A percentile compares a stretch with the other conserved stretches of the same genome.
Conservation (phyloP, 2,329 filamentous ascomycete genomes). For the Aspergillus transmontanensis region DNA sequence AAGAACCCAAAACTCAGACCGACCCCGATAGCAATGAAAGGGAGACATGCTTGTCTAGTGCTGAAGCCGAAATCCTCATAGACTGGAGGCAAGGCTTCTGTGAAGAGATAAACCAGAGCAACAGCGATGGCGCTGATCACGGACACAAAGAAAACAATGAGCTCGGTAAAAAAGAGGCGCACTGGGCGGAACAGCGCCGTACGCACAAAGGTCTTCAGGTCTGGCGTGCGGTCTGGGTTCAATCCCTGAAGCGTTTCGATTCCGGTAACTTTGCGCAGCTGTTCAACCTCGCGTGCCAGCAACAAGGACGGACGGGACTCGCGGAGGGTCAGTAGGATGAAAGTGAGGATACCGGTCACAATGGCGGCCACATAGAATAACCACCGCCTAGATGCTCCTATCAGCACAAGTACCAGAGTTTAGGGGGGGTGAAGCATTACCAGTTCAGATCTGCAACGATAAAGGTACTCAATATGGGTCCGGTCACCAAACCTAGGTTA, state of each 20-base stretch:
- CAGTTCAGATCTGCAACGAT: slow-evolving; percentile 42
- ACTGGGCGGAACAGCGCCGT: slow-evolving; percentile 46
- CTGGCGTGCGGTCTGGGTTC: slow-evolving; percentile 45
- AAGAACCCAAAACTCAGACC: slow-evolving; percentile 45
- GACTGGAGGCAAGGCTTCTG: slow-evolving; percentile 46
- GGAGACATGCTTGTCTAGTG: slow-evolving; percentile 36
- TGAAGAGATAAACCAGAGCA: slow-evolving; percentile 54
- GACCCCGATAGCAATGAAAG: slow-evolving; percentile 42
- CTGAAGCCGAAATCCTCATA: slow-evolving; percentile 41
- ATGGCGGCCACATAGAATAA: slow-evolving; percentile 48
- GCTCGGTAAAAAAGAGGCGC: slow-evolving; percentile 49
- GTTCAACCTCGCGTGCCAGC: slow-evolving; percentile 38
- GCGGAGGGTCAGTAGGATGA: slow-evolving; percentile 41
- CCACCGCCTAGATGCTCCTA: slow-evolving; percentile 41
- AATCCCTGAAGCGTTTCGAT: slow-evolving; percentile 30
- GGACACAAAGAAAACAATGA: slow-evolving; percentile 48
- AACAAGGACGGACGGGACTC: slow-evolving; percentile 51
- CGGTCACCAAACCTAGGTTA: slow-evolving; percentile 47
- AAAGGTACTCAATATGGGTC: slow-evolving; percentile 49
- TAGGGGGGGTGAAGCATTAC: slow-evolving; percentile 22
- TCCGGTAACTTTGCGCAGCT: slow-evolving; percentile 29
- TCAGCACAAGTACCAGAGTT: neutral
- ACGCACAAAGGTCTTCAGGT: slow-evolving; percentile 40
- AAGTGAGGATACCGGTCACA: slow-evolving; percentile 35
- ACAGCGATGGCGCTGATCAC: slow-evolving; percentile 48